Percentiles rank a stretch among this genome's conserved stretches.
Evolutionary conservation across 129 eudicot genomes (phyloP).

Genomic region (Ambrosia trifida): DNA sequence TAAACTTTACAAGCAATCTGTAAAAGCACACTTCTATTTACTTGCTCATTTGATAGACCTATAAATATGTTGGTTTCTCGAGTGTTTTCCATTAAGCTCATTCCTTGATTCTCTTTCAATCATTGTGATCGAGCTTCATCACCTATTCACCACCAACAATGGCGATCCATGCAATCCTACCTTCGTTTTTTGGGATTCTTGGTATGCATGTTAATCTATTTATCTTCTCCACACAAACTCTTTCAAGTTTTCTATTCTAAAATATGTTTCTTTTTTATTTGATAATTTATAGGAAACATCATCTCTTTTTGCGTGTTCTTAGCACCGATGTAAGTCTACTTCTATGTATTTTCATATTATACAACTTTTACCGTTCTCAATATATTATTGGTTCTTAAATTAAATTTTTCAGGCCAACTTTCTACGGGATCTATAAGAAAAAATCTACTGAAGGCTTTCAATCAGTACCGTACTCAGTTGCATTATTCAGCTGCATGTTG

Average conservation of each 20-base stretch:
- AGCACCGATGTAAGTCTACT: constrained; percentile 61
- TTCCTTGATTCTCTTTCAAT: constrained; percentile 12
- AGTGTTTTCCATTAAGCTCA: constrained; percentile 36
- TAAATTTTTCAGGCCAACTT: constrained; percentile 57
- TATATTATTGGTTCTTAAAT: not conserved
- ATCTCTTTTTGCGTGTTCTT: constrained; percentile 65
- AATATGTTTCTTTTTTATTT: not conserved
- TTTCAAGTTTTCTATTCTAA: not conserved
- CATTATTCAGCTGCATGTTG: constrained; percentile 63
- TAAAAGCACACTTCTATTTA: constrained; percentile 6
- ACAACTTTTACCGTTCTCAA: not conserved
- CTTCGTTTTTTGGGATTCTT: constrained; percentile 55
- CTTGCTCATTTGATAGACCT: constrained; percentile 34
- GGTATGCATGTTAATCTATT: constrained; percentile 32
- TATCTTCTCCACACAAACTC: not conserved
- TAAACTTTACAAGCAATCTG: constrained; percentile 21
- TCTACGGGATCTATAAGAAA: constrained; percentile 49
- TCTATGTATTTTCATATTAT: too few species aligned
- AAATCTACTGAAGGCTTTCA: constrained; percentile 77
- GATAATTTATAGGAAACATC: constrained; percentile 42
- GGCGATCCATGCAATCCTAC: constrained; percentile 34
- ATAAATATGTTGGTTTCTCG: constrained; percentile 16
- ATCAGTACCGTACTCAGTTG: constrained; percentile 65
- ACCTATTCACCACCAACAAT: constrained; percentile 47
- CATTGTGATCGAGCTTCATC: constrained; percentile 38